These are phyloP conservation scores for Arabidopsis lyrata DNA, from an alignment of 441 rosid species.

Conservation along the genomic window DNA sequence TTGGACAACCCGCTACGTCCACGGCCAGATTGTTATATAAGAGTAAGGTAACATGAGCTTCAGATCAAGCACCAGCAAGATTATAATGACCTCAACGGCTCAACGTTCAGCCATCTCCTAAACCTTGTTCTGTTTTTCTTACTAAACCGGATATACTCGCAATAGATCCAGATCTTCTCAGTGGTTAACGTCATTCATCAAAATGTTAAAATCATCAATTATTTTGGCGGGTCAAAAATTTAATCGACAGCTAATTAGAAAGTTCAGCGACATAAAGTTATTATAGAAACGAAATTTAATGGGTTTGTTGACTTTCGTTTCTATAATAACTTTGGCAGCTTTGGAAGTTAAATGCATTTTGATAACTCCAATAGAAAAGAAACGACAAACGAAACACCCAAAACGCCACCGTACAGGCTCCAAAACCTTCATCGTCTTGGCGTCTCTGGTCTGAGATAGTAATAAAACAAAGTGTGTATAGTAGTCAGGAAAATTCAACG, in stretches of 20 bases:
- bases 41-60: background rate
- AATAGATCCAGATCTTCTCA: constrained; percentile 1
- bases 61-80: background rate
- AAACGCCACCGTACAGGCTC: constrained; percentile 23
- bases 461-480: background rate
- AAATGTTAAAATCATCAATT: constrained; percentile 6
- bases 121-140: background rate
- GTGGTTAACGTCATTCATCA: constrained; percentile 16
- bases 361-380: constrained; percentile 29
- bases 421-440: constrained; percentile 26
- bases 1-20: background rate
- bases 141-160: background rate
- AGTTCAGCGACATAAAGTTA: constrained; percentile 35
- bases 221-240: background rate
- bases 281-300: constrained; percentile 43
- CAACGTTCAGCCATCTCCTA: background rate
- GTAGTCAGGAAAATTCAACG: constrained; percentile 14
- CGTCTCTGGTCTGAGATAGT: background rate
- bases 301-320: constrained; percentile 45
- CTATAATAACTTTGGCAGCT: constrained; percentile 46
- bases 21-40: too few species aligned
- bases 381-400: background rate
- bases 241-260: constrained; percentile 19
- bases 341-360: constrained; percentile 37
- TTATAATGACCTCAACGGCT: background rate